These are phyloP conservation scores for Xylaria longipes DNA, from an alignment of 495 filamentous ascomycete genomes.

Conservation along the genomic window DNA sequence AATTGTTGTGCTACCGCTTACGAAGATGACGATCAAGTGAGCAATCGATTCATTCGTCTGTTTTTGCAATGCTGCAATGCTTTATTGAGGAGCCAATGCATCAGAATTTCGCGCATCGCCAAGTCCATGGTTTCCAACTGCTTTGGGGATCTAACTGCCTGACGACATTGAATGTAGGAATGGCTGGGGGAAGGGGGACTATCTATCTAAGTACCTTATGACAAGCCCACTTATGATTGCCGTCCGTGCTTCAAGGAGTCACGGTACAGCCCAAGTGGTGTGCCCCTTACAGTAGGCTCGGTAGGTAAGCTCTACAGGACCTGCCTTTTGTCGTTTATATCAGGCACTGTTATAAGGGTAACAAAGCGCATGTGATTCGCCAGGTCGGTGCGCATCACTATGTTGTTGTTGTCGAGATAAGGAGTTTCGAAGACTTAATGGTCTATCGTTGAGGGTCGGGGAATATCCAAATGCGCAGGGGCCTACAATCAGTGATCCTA, in stretches of 20 bases:
- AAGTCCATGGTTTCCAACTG: slow-evolving; percentile 3
- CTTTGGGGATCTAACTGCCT: neutral
- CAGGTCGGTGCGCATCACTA: neutral
- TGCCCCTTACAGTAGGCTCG: slow-evolving; percentile 12
- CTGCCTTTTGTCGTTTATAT: neutral
- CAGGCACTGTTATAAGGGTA: neutral
- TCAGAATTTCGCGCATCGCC: neutral
- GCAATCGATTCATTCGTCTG: slow-evolving; percentile 3
- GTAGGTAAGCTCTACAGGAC: neutral
- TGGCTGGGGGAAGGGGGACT: neutral
- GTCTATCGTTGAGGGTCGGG: neutral
- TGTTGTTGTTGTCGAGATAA: slow-evolving; percentile 5
- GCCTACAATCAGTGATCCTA: neutral
- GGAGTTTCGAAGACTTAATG: slow-evolving; percentile 8
- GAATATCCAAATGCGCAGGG: neutral
- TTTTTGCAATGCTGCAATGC: neutral
- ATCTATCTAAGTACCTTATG: neutral
- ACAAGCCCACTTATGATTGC: slow-evolving; percentile 6
- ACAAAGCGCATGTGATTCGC: slow-evolving; percentile 5
- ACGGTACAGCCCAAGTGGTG: neutral
- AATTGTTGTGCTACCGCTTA: neutral
- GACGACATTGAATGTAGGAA: neutral
- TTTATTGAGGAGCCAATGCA: neutral
- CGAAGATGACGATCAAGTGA: slow-evolving; percentile 22
- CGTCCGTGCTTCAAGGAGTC: slow-evolving; percentile 17